Evolutionary conservation across 352 stramenopile species (phyloP), one percentile per base, ranked within the genome.

Genomic region (Phytophthora pistaciae): DNA sequence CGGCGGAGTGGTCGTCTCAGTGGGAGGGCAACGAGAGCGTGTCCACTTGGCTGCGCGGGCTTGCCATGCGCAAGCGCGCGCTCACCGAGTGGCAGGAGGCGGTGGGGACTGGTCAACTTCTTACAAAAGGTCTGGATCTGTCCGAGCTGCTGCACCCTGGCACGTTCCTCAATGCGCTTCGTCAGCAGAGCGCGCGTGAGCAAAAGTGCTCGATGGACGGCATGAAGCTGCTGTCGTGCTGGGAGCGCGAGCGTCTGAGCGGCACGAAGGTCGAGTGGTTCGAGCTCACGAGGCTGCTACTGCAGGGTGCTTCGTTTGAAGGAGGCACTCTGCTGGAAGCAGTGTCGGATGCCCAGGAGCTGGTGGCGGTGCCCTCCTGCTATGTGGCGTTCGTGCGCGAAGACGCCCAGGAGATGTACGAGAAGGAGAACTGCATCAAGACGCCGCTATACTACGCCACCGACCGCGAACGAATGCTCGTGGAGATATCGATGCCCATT

Each of bases 101-200:
- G 1, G 81, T 83, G 7, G 59, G 56, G 0, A 79, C 44, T 11
- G 88, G 88, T 8, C 86, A 85, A 48, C 75, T 98, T 25, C 80
- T 98, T 5, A 64, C 84, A 3, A 80, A 79, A n/a, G 79, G 82
- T 0, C 55, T 98, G 13, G 85, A 98, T 36, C 76, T 99, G 31
- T 96, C 88, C 9, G 93, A 98, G 44, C 55, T 99, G 38, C 90
- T 99, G 64, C 89, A 98, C 50, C 95, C 96, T 2, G 93, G 87
- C 18, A 99, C 96, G 18, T 99, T 99, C 82, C 77, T 99, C 46
- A 98, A 99, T 69, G 94, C 96, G 5, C 60, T 99, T 25, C 78
- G 95, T 21, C 96, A 99, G 65, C 93, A 98, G 65, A 97, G 91
- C 29, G 91, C 95, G 20, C 89, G 94, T 3, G 74, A 80, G 23